Conservation (phyloP, 768 basidiomycete species). For the Macrocybe gigantea region DNA sequence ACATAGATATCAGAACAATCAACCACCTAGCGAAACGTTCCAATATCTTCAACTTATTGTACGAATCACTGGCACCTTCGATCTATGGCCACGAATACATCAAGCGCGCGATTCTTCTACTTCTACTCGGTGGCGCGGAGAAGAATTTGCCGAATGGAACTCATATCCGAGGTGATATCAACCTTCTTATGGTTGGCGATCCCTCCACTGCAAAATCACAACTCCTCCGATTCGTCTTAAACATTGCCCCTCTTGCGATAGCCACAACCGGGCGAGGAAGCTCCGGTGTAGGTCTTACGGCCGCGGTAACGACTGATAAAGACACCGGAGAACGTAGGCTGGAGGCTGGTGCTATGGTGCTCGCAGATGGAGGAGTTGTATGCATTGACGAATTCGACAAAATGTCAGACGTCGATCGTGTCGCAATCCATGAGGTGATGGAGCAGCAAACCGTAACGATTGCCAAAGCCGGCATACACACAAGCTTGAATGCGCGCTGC, state of each 20-base stretch:
- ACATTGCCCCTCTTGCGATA: slow-evolving; percentile 94
- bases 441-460: slow-evolving; percentile 99
- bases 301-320: slow-evolving; percentile 96
- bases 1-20: slow-evolving; percentile 92
- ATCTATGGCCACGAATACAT: slow-evolving; percentile 97
- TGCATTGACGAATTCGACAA: slow-evolving; percentile 99
- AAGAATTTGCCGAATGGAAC: slow-evolving; percentile 98
- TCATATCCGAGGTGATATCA: slow-evolving; percentile 99
- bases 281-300: slow-evolving; percentile 98
- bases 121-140: slow-evolving; percentile 93
- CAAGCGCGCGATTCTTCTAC: slow-evolving; percentile 87
- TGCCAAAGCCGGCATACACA: slow-evolving; percentile 98
- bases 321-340: slow-evolving; percentile 96
- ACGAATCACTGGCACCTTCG: slow-evolving; percentile 93
- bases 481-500: slow-evolving; percentile 94
- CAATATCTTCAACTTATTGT: slow-evolving; percentile 83
- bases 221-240: slow-evolving; percentile 90
- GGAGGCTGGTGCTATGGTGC: slow-evolving; percentile 99
- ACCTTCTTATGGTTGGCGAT: slow-evolving; percentile 98
- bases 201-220: slow-evolving; percentile 99
- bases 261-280: slow-evolving; percentile 97
- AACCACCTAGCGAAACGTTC: slow-evolving; percentile 88
- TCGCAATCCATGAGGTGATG: slow-evolving; percentile 99
- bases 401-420: slow-evolving; percentile 98
- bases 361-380: slow-evolving; percentile 97